Percentiles rank a stretch among this genome's conserved stretches.
Conservation (phyloP, 1,284 basidiomycete genomes). For the Cryptococcus sp. region DNA sequence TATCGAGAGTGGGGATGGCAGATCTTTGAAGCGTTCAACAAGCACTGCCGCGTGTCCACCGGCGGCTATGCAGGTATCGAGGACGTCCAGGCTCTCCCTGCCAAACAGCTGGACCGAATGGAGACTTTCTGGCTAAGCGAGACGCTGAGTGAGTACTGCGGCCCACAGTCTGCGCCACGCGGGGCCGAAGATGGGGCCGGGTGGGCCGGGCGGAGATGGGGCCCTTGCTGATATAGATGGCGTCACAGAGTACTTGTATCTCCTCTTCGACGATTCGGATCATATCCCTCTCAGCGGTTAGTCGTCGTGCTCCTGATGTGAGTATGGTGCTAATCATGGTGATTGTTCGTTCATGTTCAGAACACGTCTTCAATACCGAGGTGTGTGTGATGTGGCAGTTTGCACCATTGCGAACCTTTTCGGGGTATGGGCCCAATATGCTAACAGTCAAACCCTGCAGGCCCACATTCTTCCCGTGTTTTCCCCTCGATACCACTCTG, state of each 20-base stretch:
- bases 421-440: not conserved
- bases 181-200: not conserved
- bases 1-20: constrained; percentile 86
- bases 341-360: constrained; percentile 50
- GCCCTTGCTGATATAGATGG: no score
- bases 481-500: constrained; percentile 38
- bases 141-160: constrained; percentile 65
- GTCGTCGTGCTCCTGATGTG: constrained; percentile 42
- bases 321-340: not conserved
- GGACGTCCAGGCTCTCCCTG: constrained; percentile 74
- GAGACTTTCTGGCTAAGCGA: constrained; percentile 94
- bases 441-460: constrained; percentile 11
- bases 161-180: not conserved
- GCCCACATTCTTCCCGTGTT: constrained; percentile 54
- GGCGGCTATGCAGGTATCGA: constrained; percentile 84
- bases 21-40: constrained; percentile 87
- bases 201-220: not conserved
- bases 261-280: constrained; percentile 77
- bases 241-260: constrained; percentile 73
- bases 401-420: not conserved
- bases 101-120: constrained; percentile 80
- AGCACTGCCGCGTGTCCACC: constrained; percentile 67
- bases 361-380: constrained; percentile 95
- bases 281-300: constrained; percentile 72
- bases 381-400: constrained; percentile 51